Evolutionary conservation across 139 green algal species (phyloP), one percentile per base, ranked within the genome.

Genomic region (Pedinophyceae sp.): DNA sequence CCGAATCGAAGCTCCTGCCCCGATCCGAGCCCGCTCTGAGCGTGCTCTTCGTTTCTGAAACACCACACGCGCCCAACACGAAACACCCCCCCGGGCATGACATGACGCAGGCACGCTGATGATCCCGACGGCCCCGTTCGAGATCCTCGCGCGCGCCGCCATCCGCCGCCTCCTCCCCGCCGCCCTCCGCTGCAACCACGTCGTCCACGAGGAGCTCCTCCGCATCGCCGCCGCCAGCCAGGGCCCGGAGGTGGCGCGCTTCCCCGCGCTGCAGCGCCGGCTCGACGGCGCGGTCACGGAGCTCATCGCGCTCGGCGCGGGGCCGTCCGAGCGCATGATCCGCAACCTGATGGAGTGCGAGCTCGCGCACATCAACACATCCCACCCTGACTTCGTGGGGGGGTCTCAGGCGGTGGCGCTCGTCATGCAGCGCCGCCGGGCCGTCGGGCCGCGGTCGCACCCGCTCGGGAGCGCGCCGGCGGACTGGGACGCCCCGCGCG

Each of bases 321-420:
- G 19, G 26, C 80, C 73, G 22, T 73, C 82, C 17, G 77, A 86
- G 65, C 58, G 59, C 27, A 83, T 86, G 79, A 80, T 88, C 28
- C 49, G 60, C 3, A 60, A 66, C 24, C 55, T 86, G 29, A 70
- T 93, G 5, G 79, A 75, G 0, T 95, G 89, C 65, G 88, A 96
- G 78, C 74, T 86, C 50, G 82, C 85, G 20, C 94, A 87, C 79
- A 95, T 97, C 71, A 97, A 97, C 75, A 94, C 84, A 25, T 79
- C 83, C 61, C 87, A 97, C 68, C 82, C 88, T 0, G 72, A 75
- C 30, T 96, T 97, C 64, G 59, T 74, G 30, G 67, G 63, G 3
- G 67, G 58, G 5, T 48, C 26, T 30, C 41, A 45, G 50, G 67
- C 67, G 3, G 58, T 74, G 30, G 52, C 60, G 48, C 27, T 48